A percentile compares a stretch with the other conserved stretches of the same genome.
These are phyloP conservation scores for Spathaspora girioi DNA, from an alignment of 805 yeast genomes.

Conservation along the genomic window DNA sequence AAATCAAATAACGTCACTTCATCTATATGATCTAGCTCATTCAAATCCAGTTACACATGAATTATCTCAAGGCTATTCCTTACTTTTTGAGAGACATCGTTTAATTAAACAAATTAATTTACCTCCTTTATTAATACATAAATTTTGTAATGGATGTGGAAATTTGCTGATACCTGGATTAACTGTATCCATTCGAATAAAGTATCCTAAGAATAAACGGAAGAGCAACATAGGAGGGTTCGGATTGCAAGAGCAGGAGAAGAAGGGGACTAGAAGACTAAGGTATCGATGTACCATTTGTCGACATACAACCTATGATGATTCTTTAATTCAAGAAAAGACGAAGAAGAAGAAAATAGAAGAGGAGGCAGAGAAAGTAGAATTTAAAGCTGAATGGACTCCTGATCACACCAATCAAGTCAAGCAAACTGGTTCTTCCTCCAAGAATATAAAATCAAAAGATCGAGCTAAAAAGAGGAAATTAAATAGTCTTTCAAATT, in stretches of 20 bases:
- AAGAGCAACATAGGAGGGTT: too few species aligned
- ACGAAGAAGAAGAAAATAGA: neutral
- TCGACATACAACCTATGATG: constrained; percentile 5
- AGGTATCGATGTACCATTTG: constrained; percentile 10
- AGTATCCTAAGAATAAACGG: constrained; percentile 10
- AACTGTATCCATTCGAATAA: constrained; percentile 19
- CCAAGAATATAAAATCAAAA: constrained; percentile 18
- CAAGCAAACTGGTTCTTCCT: neutral
- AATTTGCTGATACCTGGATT: constrained; percentile 32
- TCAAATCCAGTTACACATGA: constrained; percentile 19
- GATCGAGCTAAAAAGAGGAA: constrained; percentile 46
- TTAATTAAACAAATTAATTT: constrained; percentile 22
- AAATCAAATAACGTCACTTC: constrained; percentile 21
- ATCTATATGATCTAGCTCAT: constrained; percentile 29
- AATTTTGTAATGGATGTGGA: constrained; percentile 31
- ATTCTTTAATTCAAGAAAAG: constrained; percentile 3
- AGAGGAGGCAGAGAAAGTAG: neutral
- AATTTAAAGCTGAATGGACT: constrained; percentile 10
- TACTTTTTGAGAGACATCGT: constrained; percentile 17
- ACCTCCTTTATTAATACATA: constrained; percentile 22
- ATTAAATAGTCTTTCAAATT: constrained; percentile 32
- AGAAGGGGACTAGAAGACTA: constrained; percentile 5
- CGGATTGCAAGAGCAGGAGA: too few species aligned
- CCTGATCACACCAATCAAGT: constrained; percentile 5
- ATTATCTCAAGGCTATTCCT: constrained; percentile 21